Base-by-base conservation (phyloP, 176 grass and related monocot species). In the Avena atlantica region DNA sequence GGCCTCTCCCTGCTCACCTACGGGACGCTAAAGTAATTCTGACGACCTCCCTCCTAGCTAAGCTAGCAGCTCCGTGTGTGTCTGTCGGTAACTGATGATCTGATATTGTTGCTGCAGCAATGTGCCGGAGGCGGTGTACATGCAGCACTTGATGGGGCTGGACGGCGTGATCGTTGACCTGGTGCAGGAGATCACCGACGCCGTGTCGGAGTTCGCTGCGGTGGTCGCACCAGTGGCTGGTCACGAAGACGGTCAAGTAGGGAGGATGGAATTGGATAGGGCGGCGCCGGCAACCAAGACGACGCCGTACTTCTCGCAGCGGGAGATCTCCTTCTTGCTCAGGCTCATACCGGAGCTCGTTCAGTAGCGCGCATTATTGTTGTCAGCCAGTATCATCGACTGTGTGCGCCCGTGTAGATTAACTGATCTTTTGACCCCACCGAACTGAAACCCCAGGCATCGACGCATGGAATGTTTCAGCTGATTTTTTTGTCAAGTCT, bases 121-220 rank as follows among this genome's bases (percentile, higher is more conserved):
- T 82, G 92, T 91, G 70, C 88, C 93, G 52, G 90, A 96, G 87
- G 92, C 89, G 4, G 96, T 96, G 74, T 93, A 91, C 83, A 86
- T 90, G 90, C 96, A 98, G 85, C 92, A 93, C 45, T 76, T 96
- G 57, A 84, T 98, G 87, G 96, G 93, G 5, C 76, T 95, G 71
- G 87, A 92, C 51, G 96, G 93, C 2, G 93, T 98, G 17, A 95
- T 98, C 31, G 93, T 92, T 2, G 96, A 96, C 86, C 84, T 94
- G n/a, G 93, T 94, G 17, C 44, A 48, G 73, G 92, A 94, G 84
- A 96, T 98, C 85, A 76, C 85, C 36, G 90, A 88, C 64, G 86
- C 92, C 62, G 90, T 94, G 17, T 75, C 85, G 0, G 81, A 85
- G 10, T 89, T 98, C 50, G 52, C 23, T 17, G 84, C 47, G 3